These are phyloP conservation scores for Wickerhamiella hasegawae DNA, from an alignment of 805 yeast species.

Conservation along the genomic window DNA sequence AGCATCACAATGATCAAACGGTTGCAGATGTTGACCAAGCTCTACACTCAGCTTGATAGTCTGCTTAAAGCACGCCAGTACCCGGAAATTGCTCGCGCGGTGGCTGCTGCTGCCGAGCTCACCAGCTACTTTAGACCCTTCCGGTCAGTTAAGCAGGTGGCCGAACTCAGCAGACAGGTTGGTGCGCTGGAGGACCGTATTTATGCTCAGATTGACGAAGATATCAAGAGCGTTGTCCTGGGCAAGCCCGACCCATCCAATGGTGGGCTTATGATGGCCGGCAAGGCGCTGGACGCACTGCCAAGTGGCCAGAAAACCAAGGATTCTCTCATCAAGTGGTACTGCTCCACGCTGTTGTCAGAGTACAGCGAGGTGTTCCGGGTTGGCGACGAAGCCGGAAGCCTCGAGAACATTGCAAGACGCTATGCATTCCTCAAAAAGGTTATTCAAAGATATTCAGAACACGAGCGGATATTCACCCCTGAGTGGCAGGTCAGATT, in stretches of 20 bases:
- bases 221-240: slow-evolving; percentile 32
- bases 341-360: slow-evolving; percentile 46
- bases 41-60: slow-evolving; percentile 43
- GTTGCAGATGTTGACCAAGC: slow-evolving; percentile 69
- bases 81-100: slow-evolving; percentile 38
- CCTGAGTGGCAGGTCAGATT: slow-evolving; percentile 53
- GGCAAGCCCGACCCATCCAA: slow-evolving; percentile 12
- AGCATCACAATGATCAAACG: slow-evolving; percentile 79
- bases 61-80: slow-evolving; percentile 32
- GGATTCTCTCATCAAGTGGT: slow-evolving; percentile 55
- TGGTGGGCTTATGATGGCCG: slow-evolving; percentile 15
- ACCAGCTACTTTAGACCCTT: slow-evolving; percentile 61
- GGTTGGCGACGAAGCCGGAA: slow-evolving; percentile 82
- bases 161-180: slow-evolving; percentile 43
- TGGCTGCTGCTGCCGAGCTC: slow-evolving; percentile 60
- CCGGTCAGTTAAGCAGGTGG: slow-evolving; percentile 69
- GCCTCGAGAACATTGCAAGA: slow-evolving; percentile 70
- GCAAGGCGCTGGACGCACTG: slow-evolving; percentile 2
- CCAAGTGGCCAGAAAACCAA: slow-evolving; percentile 26
- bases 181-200: slow-evolving; percentile 42
- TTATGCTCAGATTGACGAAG: slow-evolving; percentile 54
- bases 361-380: slow-evolving; percentile 67
- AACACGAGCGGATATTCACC: slow-evolving; percentile 44
- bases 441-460: slow-evolving; percentile 40
- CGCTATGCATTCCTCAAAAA: slow-evolving; percentile 71